A percentile compares a stretch with the other conserved stretches of the same genome.
These are phyloP conservation scores for Clonostachys rhizophaga DNA, from an alignment of 2,329 filamentous ascomycete genomes.

Conservation along the genomic window DNA sequence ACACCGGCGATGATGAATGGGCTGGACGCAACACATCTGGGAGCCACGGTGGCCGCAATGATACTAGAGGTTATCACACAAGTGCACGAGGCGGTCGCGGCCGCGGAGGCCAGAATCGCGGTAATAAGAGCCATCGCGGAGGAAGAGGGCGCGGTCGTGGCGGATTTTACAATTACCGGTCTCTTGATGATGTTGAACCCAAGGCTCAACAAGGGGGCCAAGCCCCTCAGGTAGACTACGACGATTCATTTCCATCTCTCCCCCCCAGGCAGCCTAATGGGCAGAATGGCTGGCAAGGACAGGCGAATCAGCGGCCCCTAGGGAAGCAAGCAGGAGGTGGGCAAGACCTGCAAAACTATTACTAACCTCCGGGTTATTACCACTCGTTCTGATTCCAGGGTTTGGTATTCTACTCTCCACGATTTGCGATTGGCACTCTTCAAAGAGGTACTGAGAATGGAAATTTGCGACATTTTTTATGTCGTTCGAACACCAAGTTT, in stretches of 20 bases:
- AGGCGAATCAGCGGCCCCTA: slow-evolving; percentile 11
- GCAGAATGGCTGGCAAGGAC: slow-evolving; percentile 2
- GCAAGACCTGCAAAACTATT: slow-evolving; percentile 33
- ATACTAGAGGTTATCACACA: slow-evolving; percentile 35
- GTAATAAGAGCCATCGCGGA: slow-evolving; percentile 25
- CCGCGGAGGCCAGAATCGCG: slow-evolving; percentile 29
- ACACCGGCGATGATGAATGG: slow-evolving; percentile 42
- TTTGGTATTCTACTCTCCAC: too few species aligned
- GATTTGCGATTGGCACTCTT: too few species aligned
- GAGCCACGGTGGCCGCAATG: slow-evolving; percentile 29
- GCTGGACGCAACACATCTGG: slow-evolving; percentile 18
- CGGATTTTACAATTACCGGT: slow-evolving; percentile 54
- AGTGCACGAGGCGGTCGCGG: slow-evolving; percentile 28
- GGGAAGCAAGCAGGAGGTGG: slow-evolving; percentile 13
- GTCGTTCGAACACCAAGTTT: too few species aligned
- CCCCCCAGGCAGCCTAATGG: neutral
- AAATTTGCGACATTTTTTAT: too few species aligned
- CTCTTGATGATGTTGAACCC: slow-evolving; percentile 60
- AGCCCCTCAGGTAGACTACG: slow-evolving; percentile 38
- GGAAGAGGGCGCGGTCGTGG: slow-evolving; percentile 38
- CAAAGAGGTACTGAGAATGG: too few species aligned
- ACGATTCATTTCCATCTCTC: slow-evolving; percentile 28
- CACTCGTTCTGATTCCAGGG: too few species aligned
- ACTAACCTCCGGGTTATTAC: slow-evolving; percentile 13
- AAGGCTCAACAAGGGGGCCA: slow-evolving; percentile 39